Base-by-base conservation (phyloP, 352 stramenopile genomes). In the Achlya hypogyna region DNA sequence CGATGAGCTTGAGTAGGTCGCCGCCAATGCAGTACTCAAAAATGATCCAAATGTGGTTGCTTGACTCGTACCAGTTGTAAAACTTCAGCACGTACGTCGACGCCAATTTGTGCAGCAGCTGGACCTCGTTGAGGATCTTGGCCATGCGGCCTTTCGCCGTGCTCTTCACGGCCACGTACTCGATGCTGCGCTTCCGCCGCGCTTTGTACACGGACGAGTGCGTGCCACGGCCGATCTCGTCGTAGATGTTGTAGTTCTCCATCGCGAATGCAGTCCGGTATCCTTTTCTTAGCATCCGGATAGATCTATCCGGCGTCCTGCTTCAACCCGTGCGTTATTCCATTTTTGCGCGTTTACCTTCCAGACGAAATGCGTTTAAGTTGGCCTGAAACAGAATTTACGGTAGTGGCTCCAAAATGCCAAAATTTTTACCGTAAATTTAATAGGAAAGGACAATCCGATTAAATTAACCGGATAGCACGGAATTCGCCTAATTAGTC, bases 41-140 rank as follows among this genome's bases (percentile, higher is more conserved):
- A 69, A 98, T 97, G 65, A 98, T 78, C 91, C 91, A 98, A 42
- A 98, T 93, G 78, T 97, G 94, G 76, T 98, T 96, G 63, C 89
- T 79, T 59, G 91, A 97, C 76, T 98, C 91, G 78, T 98, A 98
- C 91, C 91, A 98, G 73, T 97, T 94, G 78, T 88, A 92, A 71
- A 98, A 98, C 74, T 88, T 92, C 64, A 97, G 75, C 47, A 96
- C 83, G 70, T 95, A 79, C 28, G 75, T 85, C 62, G 84, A 93
- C 35, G 90, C 72, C 5, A 97, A 76, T 53, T 88, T 89, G 74
- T 96, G 86, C 66, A 96, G 78, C 69, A 96, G 79, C 66, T 91
- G 86, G 38, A 95, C 86, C 49, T 94, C 85, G 63, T 94, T 92
- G 22, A 92, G 68, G 62, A 94, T 89, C 84, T 97, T 96, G 53